Percentiles rank a stretch among this genome's conserved stretches.
These are phyloP conservation scores for Podila verticillata DNA, from an alignment of 192 early-diverging fungal genomes.

Conservation along the genomic window DNA sequence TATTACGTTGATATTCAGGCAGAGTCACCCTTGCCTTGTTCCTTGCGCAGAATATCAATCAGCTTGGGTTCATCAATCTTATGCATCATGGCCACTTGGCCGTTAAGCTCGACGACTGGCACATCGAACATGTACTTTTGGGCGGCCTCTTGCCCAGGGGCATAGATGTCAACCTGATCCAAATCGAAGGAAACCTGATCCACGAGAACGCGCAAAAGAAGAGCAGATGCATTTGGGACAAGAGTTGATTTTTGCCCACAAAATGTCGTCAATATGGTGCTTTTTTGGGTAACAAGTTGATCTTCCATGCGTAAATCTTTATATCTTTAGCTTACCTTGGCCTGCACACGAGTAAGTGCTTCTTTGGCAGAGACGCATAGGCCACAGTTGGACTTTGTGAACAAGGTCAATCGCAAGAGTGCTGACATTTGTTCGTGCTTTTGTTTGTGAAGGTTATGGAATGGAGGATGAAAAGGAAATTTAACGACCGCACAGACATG, in stretches of 20 bases:
- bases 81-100: constrained; percentile 57
- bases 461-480: neutral
- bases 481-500: too few relatives aligned
- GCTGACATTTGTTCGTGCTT: constrained; percentile 14
- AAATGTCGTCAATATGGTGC: neutral
- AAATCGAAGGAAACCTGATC: constrained; percentile 38
- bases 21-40: neutral
- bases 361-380: constrained; percentile 60
- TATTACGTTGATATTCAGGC: neutral
- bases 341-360: constrained; percentile 53
- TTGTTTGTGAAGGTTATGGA: neutral
- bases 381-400: constrained; percentile 59
- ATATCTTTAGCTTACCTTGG: constrained; percentile 42
- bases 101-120: constrained; percentile 62
- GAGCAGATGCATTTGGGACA: too few relatives aligned
- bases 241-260: too few relatives aligned
- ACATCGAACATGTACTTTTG: constrained; percentile 66
- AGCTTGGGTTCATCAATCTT: constrained; percentile 54
- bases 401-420: constrained; percentile 53
- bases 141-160: constrained; percentile 29
- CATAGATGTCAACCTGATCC: constrained; percentile 50
- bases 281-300: neutral
- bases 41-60: constrained; percentile 36
- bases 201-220: too few relatives aligned
- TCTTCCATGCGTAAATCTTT: neutral